A percentile compares a stretch with the other conserved stretches of the same genome.
These are phyloP conservation scores for Chrysosporium keratinophilum DNA, from an alignment of 2,329 filamentous ascomycete genomes.

Conservation along the genomic window DNA sequence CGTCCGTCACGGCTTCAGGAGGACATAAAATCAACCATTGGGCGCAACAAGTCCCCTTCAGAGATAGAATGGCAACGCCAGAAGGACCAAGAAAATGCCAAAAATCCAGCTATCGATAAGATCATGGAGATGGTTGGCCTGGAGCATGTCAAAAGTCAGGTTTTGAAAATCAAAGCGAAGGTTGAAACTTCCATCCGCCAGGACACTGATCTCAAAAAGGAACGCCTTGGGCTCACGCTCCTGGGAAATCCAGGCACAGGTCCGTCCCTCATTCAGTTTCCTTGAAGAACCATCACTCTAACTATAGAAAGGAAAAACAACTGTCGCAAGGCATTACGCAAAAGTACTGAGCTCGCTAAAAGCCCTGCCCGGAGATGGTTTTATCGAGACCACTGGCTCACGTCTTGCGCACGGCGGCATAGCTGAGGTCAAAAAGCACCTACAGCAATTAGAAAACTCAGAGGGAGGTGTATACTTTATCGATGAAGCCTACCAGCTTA, in stretches of 20 bases:
- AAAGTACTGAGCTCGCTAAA: conserved; percentile 54
- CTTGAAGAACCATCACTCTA: conserved; percentile 12
- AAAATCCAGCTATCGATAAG: conserved; percentile 47
- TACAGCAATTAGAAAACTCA: too few species aligned
- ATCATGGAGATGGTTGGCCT: conserved; percentile 63
- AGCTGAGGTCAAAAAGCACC: conserved; percentile 44
- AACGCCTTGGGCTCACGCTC: conserved; percentile 53
- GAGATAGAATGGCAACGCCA: too few species aligned
- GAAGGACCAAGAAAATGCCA: conserved; percentile 33
- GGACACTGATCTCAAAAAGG: conserved; percentile 42
- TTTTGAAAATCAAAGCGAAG: conserved; percentile 53
- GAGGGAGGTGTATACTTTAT: conserved; percentile 65
- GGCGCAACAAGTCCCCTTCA: too few species aligned
- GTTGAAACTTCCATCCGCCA: conserved; percentile 54
- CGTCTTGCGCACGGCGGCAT: conserved; percentile 55
- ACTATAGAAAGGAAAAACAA: conserved; percentile 52
- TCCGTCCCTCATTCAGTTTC: conserved; percentile 18
- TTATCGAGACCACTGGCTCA: conserved; percentile 59
- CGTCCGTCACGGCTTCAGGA: too few species aligned
- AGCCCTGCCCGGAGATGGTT: conserved; percentile 49
- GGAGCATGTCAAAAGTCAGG: conserved; percentile 55
- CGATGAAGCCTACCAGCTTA: conserved; percentile 63
- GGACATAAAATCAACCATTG: too few species aligned
- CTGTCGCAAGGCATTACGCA: conserved; percentile 60
- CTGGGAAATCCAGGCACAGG: conserved; percentile 69